These are phyloP conservation scores for Suillus placidus DNA, from an alignment of 768 basidiomycete genomes.

Conservation along the genomic window DNA sequence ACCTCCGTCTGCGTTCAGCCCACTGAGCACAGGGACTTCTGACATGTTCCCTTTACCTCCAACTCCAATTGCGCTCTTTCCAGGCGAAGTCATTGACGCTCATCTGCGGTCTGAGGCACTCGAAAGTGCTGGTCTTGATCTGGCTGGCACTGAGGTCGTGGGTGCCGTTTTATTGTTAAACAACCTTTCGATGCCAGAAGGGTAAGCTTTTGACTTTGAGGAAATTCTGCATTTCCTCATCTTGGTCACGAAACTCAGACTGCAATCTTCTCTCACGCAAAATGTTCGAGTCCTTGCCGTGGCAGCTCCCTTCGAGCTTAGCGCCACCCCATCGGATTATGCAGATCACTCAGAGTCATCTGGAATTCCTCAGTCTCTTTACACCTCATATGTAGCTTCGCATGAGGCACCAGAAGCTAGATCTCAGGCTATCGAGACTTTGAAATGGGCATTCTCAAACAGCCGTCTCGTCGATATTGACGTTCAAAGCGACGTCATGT, in stretches of 20 bases:
- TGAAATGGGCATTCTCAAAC: constrained; percentile 67
- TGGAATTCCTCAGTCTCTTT: constrained; percentile 52
- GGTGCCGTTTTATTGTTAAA: constrained; percentile 36
- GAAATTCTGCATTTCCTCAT: background rate
- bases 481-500: constrained; percentile 54
- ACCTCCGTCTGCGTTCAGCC: constrained; percentile 74
- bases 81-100: constrained; percentile 66
- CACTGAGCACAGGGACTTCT: constrained; percentile 66
- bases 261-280: constrained; percentile 1
- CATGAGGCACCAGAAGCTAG: constrained; percentile 44
- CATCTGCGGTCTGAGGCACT: constrained; percentile 54
- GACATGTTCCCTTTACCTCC: constrained; percentile 71
- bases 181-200: background rate
- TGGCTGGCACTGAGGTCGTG: constrained; percentile 35
- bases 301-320: constrained; percentile 62
- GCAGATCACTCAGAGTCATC: constrained; percentile 37
- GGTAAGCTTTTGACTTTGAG: background rate
- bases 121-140: background rate
- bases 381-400: constrained; percentile 55
- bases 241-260: constrained; percentile 15
- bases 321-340: constrained; percentile 44
- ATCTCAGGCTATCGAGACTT: constrained; percentile 51
- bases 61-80: constrained; percentile 68
- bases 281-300: constrained; percentile 43
- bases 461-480: constrained; percentile 73